Percentiles rank a stretch among this genome's conserved stretches.
Conservation (phyloP, 345 rosid genomes). For the Excoecaria cochinchinensis region DNA sequence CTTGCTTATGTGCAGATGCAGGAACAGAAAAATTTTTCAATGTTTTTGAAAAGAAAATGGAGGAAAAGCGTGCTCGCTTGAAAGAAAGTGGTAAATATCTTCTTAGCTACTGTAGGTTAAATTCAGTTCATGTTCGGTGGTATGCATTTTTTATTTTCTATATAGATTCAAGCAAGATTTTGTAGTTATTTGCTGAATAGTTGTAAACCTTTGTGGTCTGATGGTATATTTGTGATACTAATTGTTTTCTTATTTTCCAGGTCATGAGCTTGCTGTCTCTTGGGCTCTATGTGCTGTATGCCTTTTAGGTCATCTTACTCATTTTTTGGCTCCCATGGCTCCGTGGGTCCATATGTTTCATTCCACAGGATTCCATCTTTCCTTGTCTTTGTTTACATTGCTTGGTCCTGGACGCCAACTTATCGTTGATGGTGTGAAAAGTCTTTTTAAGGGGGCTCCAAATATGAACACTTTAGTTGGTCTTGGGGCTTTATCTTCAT, state of each 20-base stretch:
- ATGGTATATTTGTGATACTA: conserved; percentile 7
- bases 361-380: conserved; percentile 89
- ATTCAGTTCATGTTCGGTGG: not conserved
- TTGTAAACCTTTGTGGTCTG: not conserved
- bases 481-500: conserved; percentile 93
- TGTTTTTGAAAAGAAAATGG: conserved; percentile 77
- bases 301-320: conserved; percentile 87
- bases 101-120: conserved; percentile 1
- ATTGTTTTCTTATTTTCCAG: conserved; percentile 38
- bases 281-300: conserved; percentile 98
- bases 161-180: not conserved
- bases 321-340: conserved; percentile 62
- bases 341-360: conserved; percentile 80
- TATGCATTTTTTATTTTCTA: conserved; percentile 1
- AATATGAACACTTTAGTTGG: conserved; percentile 97
- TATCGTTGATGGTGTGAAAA: conserved; percentile 77
- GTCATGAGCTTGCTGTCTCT: conserved; percentile 86
- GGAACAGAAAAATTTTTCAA: conserved; percentile 61
- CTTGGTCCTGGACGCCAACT: conserved; percentile 95
- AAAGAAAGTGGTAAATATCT: conserved; percentile 67
- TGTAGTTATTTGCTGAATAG: not conserved
- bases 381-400: conserved; percentile 75
- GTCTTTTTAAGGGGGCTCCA: conserved; percentile 78
- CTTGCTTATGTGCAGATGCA: conserved; percentile 54
- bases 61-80: conserved; percentile 69